Percentiles rank a stretch among this genome's conserved stretches.
These are phyloP conservation scores for Fusarium solani-melongenae DNA, from an alignment of 2,329 filamentous ascomycete genomes.

Conservation along the genomic window DNA sequence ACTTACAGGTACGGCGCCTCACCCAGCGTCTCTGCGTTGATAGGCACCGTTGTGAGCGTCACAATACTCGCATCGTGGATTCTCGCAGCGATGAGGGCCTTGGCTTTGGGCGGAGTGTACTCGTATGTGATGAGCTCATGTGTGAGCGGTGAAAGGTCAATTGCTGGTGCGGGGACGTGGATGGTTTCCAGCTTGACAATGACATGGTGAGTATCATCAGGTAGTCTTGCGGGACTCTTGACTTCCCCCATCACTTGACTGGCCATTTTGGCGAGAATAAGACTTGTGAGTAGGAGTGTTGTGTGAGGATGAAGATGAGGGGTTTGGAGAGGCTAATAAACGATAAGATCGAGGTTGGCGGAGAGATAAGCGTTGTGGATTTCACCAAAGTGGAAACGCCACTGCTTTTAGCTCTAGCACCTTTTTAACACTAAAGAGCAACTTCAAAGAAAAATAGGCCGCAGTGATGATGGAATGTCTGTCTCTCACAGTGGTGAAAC, in stretches of 20 bases:
- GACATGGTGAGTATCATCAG: not conserved
- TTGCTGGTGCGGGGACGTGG: not conserved
- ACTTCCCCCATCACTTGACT: not conserved
- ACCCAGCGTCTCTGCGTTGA: not conserved
- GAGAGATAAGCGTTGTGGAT: not conserved
- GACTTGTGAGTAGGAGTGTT: not conserved
- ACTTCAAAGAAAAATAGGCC: not conserved
- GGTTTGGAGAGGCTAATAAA: not conserved
- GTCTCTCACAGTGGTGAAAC: too few relatives aligned
- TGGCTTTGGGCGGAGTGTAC: not conserved
- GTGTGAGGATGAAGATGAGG: not conserved
- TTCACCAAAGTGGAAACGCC: too few relatives aligned
- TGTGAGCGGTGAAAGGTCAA: not conserved
- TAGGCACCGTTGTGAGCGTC: not conserved
- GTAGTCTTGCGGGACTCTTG: not conserved
- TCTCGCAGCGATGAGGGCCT: not conserved
- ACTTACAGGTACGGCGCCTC: slow-evolving; percentile 3
- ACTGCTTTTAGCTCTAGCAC: not conserved
- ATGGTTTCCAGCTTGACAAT: slow-evolving; percentile 11
- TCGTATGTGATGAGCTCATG: slow-evolving; percentile 5
- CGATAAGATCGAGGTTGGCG: not conserved
- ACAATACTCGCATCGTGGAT: not conserved
- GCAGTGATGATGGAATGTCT: too few relatives aligned
- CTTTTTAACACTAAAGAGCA: not conserved
- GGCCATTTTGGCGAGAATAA: not conserved